phyloP scores from a whole-genome alignment of 805 yeast genomes.

The Teunomyces pallodes region DNA sequence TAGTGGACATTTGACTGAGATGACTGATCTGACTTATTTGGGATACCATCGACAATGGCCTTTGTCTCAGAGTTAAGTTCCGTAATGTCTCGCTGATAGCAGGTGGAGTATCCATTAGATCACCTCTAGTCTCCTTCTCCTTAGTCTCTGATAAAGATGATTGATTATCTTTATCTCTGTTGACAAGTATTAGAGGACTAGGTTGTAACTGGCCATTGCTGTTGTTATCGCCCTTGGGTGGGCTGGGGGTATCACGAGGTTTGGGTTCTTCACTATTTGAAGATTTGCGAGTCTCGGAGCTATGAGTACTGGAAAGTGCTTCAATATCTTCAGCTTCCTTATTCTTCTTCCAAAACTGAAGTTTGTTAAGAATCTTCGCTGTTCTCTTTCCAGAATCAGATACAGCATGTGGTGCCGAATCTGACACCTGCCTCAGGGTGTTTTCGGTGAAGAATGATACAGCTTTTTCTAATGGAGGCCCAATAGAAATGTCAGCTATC shows the following conservation, averaged over 20 bases:
- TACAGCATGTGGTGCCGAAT: conserved; percentile 7
- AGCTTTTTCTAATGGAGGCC: conserved; percentile 13
- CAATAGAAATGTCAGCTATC: neutral
- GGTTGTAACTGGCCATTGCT: neutral
- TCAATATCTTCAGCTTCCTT: neutral
- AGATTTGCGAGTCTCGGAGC: conserved; percentile 1
- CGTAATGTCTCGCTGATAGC: conserved; percentile 1
- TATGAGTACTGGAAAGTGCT: conserved; percentile 1
- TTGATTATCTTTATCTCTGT: neutral
- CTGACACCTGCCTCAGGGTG: conserved; percentile 4
- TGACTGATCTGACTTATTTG: conserved; percentile 41
- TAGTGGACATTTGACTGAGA: conserved; percentile 39
- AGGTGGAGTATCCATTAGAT: neutral
- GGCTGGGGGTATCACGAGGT: neutral
- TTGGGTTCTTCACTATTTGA: neutral
- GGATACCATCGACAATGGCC: conserved; percentile 42
- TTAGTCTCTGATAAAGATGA: neutral
- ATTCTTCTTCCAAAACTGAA: conserved; percentile 39
- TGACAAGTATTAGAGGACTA: conserved; percentile 1
- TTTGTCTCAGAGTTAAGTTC: conserved; percentile 13
- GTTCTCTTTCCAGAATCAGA: conserved; percentile 15
- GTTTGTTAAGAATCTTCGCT: conserved; percentile 26
- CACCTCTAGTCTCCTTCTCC: neutral
- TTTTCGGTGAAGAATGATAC: conserved; percentile 22
- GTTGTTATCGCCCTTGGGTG: neutral